Percentiles rank a stretch among this genome's conserved stretches.
phyloP scores from a whole-genome alignment of 441 rosid genomes.

The Aquilaria agallochum region DNA sequence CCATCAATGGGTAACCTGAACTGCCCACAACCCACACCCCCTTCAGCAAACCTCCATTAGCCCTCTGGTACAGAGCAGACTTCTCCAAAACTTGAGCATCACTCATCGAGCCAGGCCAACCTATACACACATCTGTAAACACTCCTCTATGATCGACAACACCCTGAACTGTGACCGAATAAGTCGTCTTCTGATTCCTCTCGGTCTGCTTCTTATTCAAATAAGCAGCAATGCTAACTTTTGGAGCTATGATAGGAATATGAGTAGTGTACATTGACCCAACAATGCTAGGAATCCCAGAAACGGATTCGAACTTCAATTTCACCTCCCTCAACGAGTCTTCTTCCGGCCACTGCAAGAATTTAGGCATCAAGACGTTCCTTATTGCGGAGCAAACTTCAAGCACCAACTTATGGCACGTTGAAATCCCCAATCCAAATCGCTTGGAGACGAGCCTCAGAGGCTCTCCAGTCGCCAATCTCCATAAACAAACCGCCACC shows the following conservation, averaged over 20 bases:
- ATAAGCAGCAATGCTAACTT: slow-evolving; percentile 63
- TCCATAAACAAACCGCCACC: slow-evolving; percentile 78
- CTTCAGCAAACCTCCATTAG: slow-evolving; percentile 54
- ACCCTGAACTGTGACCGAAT: slow-evolving; percentile 67
- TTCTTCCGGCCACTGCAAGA: slow-evolving; percentile 71
- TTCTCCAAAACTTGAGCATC: slow-evolving; percentile 73
- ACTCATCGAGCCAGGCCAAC: slow-evolving; percentile 84
- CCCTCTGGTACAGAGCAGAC: slow-evolving; percentile 58
- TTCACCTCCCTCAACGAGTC: slow-evolving; percentile 36
- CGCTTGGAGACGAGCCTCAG: slow-evolving; percentile 67
- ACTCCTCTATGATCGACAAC: slow-evolving; percentile 59
- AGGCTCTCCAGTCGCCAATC: slow-evolving; percentile 77
- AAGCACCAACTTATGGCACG: slow-evolving; percentile 68
- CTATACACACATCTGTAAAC: slow-evolving; percentile 68
- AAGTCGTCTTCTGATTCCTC: slow-evolving; percentile 75
- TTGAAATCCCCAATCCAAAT: slow-evolving; percentile 76
- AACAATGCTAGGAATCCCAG: slow-evolving; percentile 59
- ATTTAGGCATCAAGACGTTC: slow-evolving; percentile 65
- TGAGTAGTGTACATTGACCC: slow-evolving; percentile 81
- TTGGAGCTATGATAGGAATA: slow-evolving; percentile 73
- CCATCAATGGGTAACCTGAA: slow-evolving; percentile 54
- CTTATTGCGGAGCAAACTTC: slow-evolving; percentile 71
- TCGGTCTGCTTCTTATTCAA: slow-evolving; percentile 72
- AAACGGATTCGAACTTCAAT: slow-evolving; percentile 40
- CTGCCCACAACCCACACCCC: slow-evolving; percentile 75